Base-by-base conservation (phyloP, 495 filamentous ascomycete species). In the Xylaria scruposa region DNA sequence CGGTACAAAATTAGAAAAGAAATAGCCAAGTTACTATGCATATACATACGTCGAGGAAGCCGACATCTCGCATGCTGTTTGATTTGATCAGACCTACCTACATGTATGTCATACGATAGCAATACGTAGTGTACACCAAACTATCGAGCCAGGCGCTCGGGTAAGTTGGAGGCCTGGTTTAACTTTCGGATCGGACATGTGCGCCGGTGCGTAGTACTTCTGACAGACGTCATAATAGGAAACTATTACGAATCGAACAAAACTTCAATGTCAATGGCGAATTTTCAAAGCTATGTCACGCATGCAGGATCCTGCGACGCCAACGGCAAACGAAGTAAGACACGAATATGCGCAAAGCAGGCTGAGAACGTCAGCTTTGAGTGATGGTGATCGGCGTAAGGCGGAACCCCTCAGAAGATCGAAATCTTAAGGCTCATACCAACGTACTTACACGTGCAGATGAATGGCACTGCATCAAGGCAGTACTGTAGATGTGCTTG, bases 301-400 rank as follows among this genome's bases (percentile, higher is more conserved):
- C 29, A 63, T 36, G 36, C n/a, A 44, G n/a, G n/a, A 63, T 63
- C 59, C 21, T n/a, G 38, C 12, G n/a, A 63, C 44, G 9, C 60
- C 26, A 44, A 15, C 0, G 53, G 8, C 13, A 24, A 44, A 19
- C 19, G 1, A 9, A 15, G 17, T 40, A 42, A 44, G 38, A 29
- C 36, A 13, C n/a, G 29, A 21, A 8, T 4, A 36, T 44, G 60
- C 17, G 12, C 17, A 29, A 24, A 29, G 26, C 60, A 44, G 21
- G 60, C 21, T 63, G 21, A n/a, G 38, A 17, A 33, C 38, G 38
- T 63, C 60, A 63, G 38, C 36, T 63, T 63, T 24, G 40, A 49
- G 26, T 33, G 62, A 65, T 49, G 62, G 42, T 21, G 62, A 65
- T 65, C 62, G 62, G 44, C 62, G 33, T 36, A 31, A 65, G 62